phyloP scores from a whole-genome alignment of 1,284 basidiomycete species.

The Fomitiporia mediterranea region DNA sequence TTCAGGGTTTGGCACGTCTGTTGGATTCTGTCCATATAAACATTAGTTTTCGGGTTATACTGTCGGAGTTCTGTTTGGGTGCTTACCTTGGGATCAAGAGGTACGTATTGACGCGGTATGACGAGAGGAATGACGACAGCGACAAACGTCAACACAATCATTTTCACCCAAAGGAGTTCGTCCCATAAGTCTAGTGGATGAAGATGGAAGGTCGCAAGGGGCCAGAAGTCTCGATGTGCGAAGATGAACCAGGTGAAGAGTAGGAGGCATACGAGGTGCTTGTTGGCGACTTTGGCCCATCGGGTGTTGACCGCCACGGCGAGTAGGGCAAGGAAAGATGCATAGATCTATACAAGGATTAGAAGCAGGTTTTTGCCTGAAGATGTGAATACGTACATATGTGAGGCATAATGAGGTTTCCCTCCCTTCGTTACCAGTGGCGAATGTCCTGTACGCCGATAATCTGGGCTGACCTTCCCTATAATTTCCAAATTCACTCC shows the following conservation, averaged over 20 bases:
- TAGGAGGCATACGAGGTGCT: slow-evolving; percentile 35
- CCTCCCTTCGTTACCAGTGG: slow-evolving; percentile 18
- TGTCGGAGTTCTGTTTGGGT: slow-evolving; percentile 33
- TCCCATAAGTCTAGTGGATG: slow-evolving; percentile 32
- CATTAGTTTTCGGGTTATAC: slow-evolving; percentile 27
- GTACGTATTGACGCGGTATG: slow-evolving; percentile 39
- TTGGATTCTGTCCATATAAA: slow-evolving; percentile 36
- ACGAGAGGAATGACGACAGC: slow-evolving; percentile 36
- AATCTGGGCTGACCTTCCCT: no score
- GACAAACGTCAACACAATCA: slow-evolving; percentile 31
- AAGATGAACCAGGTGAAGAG: slow-evolving; percentile 40
- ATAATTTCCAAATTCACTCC: slow-evolving; percentile 7
- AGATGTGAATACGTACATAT: slow-evolving; percentile 20
- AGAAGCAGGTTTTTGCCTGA: no score
- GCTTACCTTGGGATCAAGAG: slow-evolving; percentile 35
- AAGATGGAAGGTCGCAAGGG: slow-evolving; percentile 46
- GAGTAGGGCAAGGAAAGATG: slow-evolving; percentile 29
- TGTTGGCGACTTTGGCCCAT: slow-evolving; percentile 30
- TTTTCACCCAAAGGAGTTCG: slow-evolving; percentile 35
- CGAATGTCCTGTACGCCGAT: no score
- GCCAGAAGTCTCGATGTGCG: slow-evolving; percentile 58
- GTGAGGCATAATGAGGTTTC: slow-evolving; percentile 25
- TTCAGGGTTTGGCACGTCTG: slow-evolving; percentile 50
- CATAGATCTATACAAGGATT: slow-evolving; percentile 22
- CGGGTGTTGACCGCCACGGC: slow-evolving; percentile 27